Conservation (phyloP, 108 stramenopile species). For the Cyclotella cryptica region DNA sequence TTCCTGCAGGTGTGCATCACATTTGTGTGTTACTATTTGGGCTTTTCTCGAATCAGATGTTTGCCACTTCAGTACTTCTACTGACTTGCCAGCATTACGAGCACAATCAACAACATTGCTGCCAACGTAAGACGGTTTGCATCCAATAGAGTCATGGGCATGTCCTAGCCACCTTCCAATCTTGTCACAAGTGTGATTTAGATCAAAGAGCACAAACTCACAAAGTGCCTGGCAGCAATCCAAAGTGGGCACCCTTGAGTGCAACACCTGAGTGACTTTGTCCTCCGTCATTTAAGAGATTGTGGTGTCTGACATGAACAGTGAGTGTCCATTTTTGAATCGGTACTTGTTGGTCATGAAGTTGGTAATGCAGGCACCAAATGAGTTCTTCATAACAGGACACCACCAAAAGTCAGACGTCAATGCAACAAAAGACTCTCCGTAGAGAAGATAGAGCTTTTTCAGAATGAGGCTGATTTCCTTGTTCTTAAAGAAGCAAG, state of each 20-base stretch:
- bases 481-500: neutral
- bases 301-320: conserved; percentile 18
- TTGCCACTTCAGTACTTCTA: conserved; percentile 10
- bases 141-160: conserved; percentile 1
- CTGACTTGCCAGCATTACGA: conserved; percentile 16
- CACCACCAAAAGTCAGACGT: conserved; percentile 36
- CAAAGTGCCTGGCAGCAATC: conserved; percentile 1
- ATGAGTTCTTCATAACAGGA: conserved; percentile 17
- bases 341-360: conserved; percentile 29
- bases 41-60: neutral
- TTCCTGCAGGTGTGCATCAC: conserved; percentile 11
- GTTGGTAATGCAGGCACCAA: conserved; percentile 24
- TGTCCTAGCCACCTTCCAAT: conserved; percentile 23
- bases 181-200: conserved; percentile 7
- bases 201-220: conserved; percentile 11
- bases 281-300: neutral
- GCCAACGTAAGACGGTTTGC: conserved; percentile 12
- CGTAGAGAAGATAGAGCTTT: conserved; percentile 5
- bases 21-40: conserved; percentile 12
- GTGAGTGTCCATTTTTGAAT: conserved; percentile 14
- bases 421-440: conserved; percentile 10
- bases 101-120: conserved; percentile 27
- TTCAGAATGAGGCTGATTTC: conserved; percentile 19
- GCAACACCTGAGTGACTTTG: neutral
- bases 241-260: neutral